Conservation (phyloP, 164 flowering plant genomes). For the Santalum album region DNA sequence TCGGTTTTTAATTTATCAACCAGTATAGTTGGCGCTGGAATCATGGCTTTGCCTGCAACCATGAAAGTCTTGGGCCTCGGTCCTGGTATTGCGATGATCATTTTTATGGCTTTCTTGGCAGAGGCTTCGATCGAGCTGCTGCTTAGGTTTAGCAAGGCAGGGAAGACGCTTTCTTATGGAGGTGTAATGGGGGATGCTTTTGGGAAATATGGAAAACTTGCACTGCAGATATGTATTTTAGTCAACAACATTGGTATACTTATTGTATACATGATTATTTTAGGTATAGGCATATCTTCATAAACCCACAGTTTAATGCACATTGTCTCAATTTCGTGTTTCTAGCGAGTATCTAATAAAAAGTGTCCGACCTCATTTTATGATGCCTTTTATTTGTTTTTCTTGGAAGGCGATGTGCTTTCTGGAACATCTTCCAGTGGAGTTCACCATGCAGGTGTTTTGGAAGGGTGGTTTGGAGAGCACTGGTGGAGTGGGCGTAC, state of each 20-base stretch:
- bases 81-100: slow-evolving; percentile 54
- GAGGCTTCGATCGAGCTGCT: slow-evolving; percentile 61
- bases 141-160: slow-evolving; percentile 67
- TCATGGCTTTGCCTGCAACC: slow-evolving; percentile 93
- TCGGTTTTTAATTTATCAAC: slow-evolving; percentile 85
- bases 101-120: slow-evolving; percentile 68
- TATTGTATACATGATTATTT: slow-evolving; percentile 84
- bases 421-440: slow-evolving; percentile 82
- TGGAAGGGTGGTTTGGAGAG: slow-evolving; percentile 89
- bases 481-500: slow-evolving; percentile 92
- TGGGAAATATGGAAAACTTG: slow-evolving; percentile 64
- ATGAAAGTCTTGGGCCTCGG: slow-evolving; percentile 79
- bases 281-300: slow-evolving; percentile 47
- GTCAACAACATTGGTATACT: slow-evolving; percentile 82
- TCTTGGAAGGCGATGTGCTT: slow-evolving; percentile 70
- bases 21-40: slow-evolving; percentile 89
- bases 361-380: too few relatives aligned
- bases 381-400: neutral
- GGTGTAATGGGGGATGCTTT: slow-evolving; percentile 89
- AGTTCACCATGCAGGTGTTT: slow-evolving; percentile 71
- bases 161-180: slow-evolving; percentile 65
- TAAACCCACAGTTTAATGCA: too few relatives aligned
- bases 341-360: too few relatives aligned
- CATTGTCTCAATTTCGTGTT: too few relatives aligned
- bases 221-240: slow-evolving; percentile 60